Evolutionary conservation across 805 yeast genomes (phyloP), one percentile per base, ranked within the genome.

Genomic region (Kuraishia cidri): DNA sequence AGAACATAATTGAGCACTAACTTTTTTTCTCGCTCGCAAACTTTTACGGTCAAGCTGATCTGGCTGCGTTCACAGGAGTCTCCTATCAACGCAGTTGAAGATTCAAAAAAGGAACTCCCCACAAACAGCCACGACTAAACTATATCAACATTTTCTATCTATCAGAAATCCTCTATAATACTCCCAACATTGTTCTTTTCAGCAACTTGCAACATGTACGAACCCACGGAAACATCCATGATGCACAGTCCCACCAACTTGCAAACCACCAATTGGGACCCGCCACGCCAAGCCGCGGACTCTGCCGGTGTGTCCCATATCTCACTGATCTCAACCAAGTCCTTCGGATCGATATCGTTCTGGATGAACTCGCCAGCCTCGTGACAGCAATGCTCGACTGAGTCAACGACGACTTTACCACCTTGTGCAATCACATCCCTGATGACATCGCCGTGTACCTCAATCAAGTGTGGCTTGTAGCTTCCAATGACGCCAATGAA

Each of bases 281-380:
- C 37, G 7, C 39, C 28, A 2, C 31, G 15, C 32, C 46, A 34
- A 17, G 43, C 42, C 5, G 38, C 39, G 5, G 44, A 22, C 8
- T 41, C 45, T 5, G 38, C 39, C 5, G 44, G 22, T 9, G 41
- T 45, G 4, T 26, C 24, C 21, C 47, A 55, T 31, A 72, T 35
- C 15, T 66, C 60, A 2, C 72, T 62, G 26, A 75, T 43, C 44
- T 72, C 77, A 5, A 72, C 46, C 29, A 75, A 49, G n/a, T 66
- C 56, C 2, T 52, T 47, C 3, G 41, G 50, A 2, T 47, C 38
- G 15, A 72, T 62, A 3, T 52, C 48, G 29, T 66, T 60, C 43
- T 65, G 68, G 30, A 75, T 67, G 33, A 78, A 54, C 40, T 78
- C 86, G 3, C 86, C 86, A 1, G 85, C 77, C 51, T 78, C 86